These are phyloP conservation scores for Saccharomyces kudriavzevii DNA, from an alignment of 805 yeast species.

Conservation along the genomic window DNA sequence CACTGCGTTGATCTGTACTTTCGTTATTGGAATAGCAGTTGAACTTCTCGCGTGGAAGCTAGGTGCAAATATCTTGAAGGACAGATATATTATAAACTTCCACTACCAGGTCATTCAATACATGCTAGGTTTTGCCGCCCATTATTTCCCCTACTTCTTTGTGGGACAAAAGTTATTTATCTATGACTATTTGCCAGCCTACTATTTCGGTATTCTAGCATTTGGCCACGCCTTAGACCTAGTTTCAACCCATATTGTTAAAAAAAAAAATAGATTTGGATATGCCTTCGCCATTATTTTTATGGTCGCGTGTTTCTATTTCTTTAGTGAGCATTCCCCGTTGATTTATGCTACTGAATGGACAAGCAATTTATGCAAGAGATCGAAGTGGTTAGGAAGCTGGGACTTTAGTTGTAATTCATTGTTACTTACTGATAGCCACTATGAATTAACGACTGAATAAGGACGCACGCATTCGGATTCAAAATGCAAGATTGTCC, in stretches of 20 bases:
- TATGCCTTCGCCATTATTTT: slow-evolving; percentile 41
- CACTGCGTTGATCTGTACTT: slow-evolving; percentile 42
- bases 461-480: background rate
- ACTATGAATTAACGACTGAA: background rate
- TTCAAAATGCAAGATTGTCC: background rate
- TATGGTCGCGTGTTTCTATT: slow-evolving; percentile 41
- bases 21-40: slow-evolving; percentile 37
- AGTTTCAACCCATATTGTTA: slow-evolving; percentile 35
- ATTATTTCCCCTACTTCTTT: slow-evolving; percentile 64
- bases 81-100: slow-evolving; percentile 51
- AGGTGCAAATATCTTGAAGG: slow-evolving; percentile 42
- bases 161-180: slow-evolving; percentile 89
- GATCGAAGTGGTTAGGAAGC: slow-evolving; percentile 46
- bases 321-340: slow-evolving; percentile 59
- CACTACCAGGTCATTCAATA: slow-evolving; percentile 55
- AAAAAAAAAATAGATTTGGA: slow-evolving; percentile 37
- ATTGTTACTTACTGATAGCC: slow-evolving; percentile 29
- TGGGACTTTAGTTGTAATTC: slow-evolving; percentile 88
- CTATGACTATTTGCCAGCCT: slow-evolving; percentile 88
- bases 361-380: slow-evolving; percentile 61
- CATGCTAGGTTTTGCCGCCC: slow-evolving; percentile 64
- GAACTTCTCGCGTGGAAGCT: slow-evolving; percentile 57
- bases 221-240: slow-evolving; percentile 59
- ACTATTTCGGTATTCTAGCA: slow-evolving; percentile 76
- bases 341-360: slow-evolving; percentile 72